These are phyloP conservation scores for Dalbergia oliveri DNA, from an alignment of 306 rosid genomes.

Conservation along the genomic window DNA sequence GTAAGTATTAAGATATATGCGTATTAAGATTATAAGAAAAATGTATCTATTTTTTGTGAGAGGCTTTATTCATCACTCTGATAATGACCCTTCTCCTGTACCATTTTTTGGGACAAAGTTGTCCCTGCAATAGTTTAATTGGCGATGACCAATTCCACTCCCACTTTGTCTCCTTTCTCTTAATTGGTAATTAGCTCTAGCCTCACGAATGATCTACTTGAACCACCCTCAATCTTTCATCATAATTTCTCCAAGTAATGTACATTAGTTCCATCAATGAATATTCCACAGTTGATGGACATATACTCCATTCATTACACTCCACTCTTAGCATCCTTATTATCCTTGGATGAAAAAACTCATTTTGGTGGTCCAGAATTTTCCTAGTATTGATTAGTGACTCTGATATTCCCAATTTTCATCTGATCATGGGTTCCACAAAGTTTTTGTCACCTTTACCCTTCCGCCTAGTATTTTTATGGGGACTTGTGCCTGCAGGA, in stretches of 20 bases:
- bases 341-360: conserved; percentile 1
- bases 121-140: no score
- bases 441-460: conserved; percentile 24
- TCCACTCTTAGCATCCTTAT: neutral
- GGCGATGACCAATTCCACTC: neutral
- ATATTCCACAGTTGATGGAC: neutral
- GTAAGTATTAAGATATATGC: no score
- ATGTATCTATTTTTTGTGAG: no score
- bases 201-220: neutral
- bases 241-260: neutral
- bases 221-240: neutral
- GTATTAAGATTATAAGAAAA: no score
- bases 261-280: neutral
- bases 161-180: neutral
- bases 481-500: neutral
- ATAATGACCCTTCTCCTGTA: no score
- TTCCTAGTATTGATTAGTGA: neutral
- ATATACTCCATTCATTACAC: neutral
- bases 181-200: neutral
- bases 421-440: conserved; percentile 57
- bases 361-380: conserved; percentile 47
- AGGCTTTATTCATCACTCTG: no score
- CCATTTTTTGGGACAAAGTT: no score
- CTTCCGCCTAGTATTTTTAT: conserved; percentile 25
- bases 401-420: neutral